Evolutionary conservation across 2,329 filamentous ascomycete species (phyloP).

Genomic region (Sporothrix brunneoviolacea): DNA sequence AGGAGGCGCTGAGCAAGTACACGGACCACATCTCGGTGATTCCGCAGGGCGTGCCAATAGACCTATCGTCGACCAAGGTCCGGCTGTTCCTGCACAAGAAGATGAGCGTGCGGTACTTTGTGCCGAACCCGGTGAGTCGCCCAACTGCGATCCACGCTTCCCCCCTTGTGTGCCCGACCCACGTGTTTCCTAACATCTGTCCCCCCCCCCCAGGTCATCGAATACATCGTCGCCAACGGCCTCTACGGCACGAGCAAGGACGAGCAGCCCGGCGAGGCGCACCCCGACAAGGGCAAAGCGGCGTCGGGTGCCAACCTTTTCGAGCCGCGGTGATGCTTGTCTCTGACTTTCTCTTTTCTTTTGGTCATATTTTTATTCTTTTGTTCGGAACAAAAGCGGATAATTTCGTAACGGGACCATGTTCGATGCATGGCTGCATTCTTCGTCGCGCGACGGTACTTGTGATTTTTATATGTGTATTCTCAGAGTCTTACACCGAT

Average conservation of each 20-base stretch:
- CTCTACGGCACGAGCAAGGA: slow-evolving; percentile 16
- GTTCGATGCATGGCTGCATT: neutral
- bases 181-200: neutral
- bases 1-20: slow-evolving; percentile 74
- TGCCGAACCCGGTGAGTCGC: slow-evolving; percentile 18
- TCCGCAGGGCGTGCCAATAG: slow-evolving; percentile 79
- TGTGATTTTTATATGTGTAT: neutral
- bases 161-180: neutral
- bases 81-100: slow-evolving; percentile 71
- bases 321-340: neutral
- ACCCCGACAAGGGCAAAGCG: slow-evolving; percentile 3
- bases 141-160: too few species aligned
- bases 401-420: too few species aligned
- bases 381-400: neutral
- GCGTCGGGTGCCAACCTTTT: neutral
- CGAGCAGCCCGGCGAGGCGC: slow-evolving; percentile 2
- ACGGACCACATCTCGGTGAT: slow-evolving; percentile 84
- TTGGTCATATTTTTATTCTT: neutral
- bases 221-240: slow-evolving; percentile 16
- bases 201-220: slow-evolving; percentile 13
- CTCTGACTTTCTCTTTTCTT: neutral
- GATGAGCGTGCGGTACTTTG: slow-evolving; percentile 71
- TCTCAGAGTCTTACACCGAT: neutral
- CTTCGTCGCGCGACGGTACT: neutral
- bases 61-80: slow-evolving; percentile 74